Base-by-base conservation (phyloP, 805 yeast genomes). In the Metschnikowia picachoensis region DNA sequence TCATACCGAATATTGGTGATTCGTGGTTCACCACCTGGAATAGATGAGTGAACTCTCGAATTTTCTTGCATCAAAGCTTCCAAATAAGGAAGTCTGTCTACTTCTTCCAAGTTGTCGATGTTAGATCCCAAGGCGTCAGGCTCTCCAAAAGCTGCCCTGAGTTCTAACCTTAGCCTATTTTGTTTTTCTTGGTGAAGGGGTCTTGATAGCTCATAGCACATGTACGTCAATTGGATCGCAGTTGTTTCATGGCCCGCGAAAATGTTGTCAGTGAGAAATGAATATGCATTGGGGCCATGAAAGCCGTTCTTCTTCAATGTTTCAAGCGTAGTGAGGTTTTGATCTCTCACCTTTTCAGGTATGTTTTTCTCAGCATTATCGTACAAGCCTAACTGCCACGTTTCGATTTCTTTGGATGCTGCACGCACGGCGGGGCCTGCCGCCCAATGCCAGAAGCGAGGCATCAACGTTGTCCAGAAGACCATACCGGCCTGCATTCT, bases 221-320 rank as follows among this genome's bases (percentile, higher is more conserved):
- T 62, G 58, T 77, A 85, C 0, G 87, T 69, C 47, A 84, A 60
- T n/a, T 25, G 60, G 48, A 37, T 59, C 25, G 54, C 56, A 10
- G 62, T 83, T 5, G 91, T 84, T 57, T 83, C 85, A 58, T 85
- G 90, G 3, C 91, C 91, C 0, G 91, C 91, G 38, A 85, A 83
- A 33, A 83, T 72, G 59, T 84, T 87, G 57, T 84, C 91, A 37
- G 77, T 62, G 15, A 72, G 50, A 47, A 70, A 67, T 0, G 73
- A 62, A 53, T 70, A 71, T 2, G 76, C 75, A 39, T 59, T 46
- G 30, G 59, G 56, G 3, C 70, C 72, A 7, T 41, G 44, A 29
- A 64, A 50, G 1, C 73, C 73, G 41, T 57, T 57, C 40, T 57
- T 59, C 33, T 66, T 64, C 40, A 72, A 57, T 5, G 67, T 55